Conservation (phyloP, 1,284 basidiomycete species). For the Ceratobasidium theobromae region DNA sequence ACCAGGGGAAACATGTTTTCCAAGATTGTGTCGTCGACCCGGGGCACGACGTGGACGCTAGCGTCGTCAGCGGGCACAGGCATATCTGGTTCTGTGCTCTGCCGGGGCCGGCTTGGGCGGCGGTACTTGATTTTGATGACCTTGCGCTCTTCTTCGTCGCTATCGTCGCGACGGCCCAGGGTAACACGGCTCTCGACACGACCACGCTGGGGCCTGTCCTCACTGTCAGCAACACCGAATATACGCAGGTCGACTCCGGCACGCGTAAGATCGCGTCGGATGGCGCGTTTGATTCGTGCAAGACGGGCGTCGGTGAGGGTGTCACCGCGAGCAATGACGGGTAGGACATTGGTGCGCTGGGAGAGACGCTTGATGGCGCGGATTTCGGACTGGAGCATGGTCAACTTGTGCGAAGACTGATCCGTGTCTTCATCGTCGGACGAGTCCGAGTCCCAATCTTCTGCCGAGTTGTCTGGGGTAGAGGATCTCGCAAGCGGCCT, state of each 20-base stretch:
- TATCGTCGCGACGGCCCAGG: no score
- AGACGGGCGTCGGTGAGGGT: slow-evolving; percentile 74
- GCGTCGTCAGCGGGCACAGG: slow-evolving; percentile 43
- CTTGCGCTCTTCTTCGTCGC: slow-evolving; percentile 43
- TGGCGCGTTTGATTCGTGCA: slow-evolving; percentile 62
- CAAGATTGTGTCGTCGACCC: slow-evolving; percentile 29
- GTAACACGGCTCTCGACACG: slow-evolving; percentile 14
- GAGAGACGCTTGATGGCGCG: slow-evolving; percentile 71
- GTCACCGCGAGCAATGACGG: slow-evolving; percentile 73
- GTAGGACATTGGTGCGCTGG: slow-evolving; percentile 70
- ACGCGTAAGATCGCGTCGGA: slow-evolving; percentile 61
- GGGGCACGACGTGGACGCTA: slow-evolving; percentile 28
- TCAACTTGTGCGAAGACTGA: neutral
- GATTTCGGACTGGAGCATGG: slow-evolving; percentile 66
- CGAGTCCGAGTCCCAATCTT: slow-evolving; percentile 30
- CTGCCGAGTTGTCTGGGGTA: slow-evolving; percentile 48
- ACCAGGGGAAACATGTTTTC: slow-evolving; percentile 63
- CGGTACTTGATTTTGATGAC: slow-evolving; percentile 70
- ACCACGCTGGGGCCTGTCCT: slow-evolving; percentile 46
- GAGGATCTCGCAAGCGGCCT: slow-evolving; percentile 49
- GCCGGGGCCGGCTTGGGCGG: slow-evolving; percentile 63
- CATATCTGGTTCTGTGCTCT: slow-evolving; percentile 39
- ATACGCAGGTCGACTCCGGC: slow-evolving; percentile 71
- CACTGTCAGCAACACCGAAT: slow-evolving; percentile 43
- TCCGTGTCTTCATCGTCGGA: slow-evolving; percentile 44